phyloP scores from a whole-genome alignment of 1,139 yeast genomes.

The Eremothecium coryli region DNA sequence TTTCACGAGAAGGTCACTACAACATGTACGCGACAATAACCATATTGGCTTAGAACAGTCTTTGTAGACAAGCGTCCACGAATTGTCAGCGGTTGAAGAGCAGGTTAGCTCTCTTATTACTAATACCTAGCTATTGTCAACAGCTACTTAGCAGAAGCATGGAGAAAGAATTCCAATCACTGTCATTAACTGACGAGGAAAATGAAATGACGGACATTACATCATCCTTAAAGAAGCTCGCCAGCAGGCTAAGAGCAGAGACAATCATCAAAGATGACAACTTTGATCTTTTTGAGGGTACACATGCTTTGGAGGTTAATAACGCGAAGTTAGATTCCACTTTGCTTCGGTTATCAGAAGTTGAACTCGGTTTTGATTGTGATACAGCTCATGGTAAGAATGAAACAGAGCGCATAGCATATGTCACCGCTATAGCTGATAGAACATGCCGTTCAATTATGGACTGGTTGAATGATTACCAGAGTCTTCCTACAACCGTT shows the following conservation, averaged over 20 bases:
- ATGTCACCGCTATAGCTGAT: constrained; percentile 41
- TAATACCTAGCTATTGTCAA: no score
- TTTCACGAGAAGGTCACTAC: no score
- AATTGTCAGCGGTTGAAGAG: no score
- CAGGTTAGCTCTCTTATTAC: no score
- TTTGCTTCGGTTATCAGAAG: constrained; percentile 36
- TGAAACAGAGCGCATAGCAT: constrained; percentile 27
- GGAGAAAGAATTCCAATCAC: no score
- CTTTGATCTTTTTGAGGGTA: constrained; percentile 61
- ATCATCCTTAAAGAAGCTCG: constrained; percentile 31
- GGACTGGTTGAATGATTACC: constrained; percentile 54
- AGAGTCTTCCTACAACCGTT: constrained; percentile 51
- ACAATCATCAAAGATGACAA: constrained; percentile 43
- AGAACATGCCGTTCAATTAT: constrained; percentile 39
- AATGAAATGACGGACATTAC: constrained; percentile 39
- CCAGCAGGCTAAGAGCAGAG: constrained; percentile 31
- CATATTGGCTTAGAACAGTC: no score
- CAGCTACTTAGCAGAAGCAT: no score
- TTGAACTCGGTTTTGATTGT: constrained; percentile 33
- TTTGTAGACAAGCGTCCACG: no score
- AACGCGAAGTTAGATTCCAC: constrained; percentile 61
- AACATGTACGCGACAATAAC: no score
- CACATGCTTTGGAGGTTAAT: constrained; percentile 60
- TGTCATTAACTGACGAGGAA: no score
- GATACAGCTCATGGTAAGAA: constrained; percentile 15